Conservation (phyloP, 2,329 filamentous ascomycete genomes). For the Alternaria sp. region DNA sequence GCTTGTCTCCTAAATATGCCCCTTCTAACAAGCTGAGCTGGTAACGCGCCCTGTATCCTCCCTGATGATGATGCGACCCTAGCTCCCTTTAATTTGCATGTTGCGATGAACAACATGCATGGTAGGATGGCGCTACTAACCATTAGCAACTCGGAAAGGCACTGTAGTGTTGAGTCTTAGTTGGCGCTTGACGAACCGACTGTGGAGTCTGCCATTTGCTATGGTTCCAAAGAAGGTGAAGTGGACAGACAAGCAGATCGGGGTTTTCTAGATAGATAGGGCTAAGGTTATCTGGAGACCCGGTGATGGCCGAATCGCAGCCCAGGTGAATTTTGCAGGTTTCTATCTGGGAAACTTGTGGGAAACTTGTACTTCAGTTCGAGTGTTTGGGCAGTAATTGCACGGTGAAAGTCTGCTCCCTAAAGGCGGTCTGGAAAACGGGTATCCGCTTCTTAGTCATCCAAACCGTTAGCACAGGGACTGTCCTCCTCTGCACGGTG, state of each 20-base stretch:
- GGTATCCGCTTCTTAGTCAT: conserved; percentile 26
- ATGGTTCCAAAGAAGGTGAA: background rate
- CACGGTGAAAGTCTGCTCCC: conserved; percentile 26
- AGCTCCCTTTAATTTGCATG: background rate
- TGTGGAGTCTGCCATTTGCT: background rate
- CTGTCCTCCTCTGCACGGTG: conserved; percentile 8
- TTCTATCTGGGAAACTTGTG: background rate
- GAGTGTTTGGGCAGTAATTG: conserved; percentile 7
- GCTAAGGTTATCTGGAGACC: background rate
- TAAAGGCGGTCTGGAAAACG: conserved; percentile 26
- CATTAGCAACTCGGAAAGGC: background rate
- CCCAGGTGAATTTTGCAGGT: background rate
- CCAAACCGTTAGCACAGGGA: conserved; percentile 34
- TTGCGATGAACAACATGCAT: background rate
- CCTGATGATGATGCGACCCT: background rate
- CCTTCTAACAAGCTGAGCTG: background rate
- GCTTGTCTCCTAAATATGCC: background rate
- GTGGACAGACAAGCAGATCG: background rate
- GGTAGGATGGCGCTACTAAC: background rate
- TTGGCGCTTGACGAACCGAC: background rate
- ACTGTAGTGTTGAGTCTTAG: background rate
- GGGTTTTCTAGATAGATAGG: background rate
- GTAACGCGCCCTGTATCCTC: background rate
- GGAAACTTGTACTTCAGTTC: background rate
- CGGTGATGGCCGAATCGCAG: background rate